Conservation (phyloP, 1,139 yeast species). For the Candida sanyaensis region DNA sequence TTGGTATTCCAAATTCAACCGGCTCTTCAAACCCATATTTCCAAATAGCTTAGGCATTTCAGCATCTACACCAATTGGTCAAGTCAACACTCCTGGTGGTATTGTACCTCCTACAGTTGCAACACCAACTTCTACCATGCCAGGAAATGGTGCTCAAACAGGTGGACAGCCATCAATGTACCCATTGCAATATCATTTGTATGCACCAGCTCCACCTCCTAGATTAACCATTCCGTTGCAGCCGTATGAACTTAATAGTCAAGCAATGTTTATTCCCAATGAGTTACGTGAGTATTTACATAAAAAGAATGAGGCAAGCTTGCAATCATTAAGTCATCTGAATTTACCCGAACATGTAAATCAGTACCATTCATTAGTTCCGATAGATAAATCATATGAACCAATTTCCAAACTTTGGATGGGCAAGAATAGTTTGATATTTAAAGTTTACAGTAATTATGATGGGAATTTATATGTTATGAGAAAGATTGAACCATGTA, state of each 20-base stretch:
- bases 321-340: conserved; percentile 64
- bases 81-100: not conserved
- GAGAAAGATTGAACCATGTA: conserved; percentile 64
- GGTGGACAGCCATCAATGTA: conserved; percentile 24
- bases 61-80: conserved; percentile 1
- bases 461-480: conserved; percentile 82
- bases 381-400: conserved; percentile 68
- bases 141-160: not conserved
- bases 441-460: conserved; percentile 75
- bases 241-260: conserved; percentile 70
- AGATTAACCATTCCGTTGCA: conserved; percentile 59
- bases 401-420: conserved; percentile 49
- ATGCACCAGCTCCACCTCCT: conserved; percentile 89
- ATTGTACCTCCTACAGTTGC: not conserved
- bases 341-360: conserved; percentile 77
- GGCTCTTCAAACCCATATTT: conserved; percentile 1
- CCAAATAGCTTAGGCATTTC: not conserved
- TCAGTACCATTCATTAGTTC: conserved; percentile 82
- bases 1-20: not conserved
- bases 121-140: conserved; percentile 6
- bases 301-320: conserved; percentile 76
- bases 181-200: conserved; percentile 83
- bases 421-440: conserved; percentile 64
- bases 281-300: conserved; percentile 72
- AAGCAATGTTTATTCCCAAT: conserved; percentile 70